Conservation (phyloP, 805 yeast species). For the Wickerhamiella shivajii region DNA sequence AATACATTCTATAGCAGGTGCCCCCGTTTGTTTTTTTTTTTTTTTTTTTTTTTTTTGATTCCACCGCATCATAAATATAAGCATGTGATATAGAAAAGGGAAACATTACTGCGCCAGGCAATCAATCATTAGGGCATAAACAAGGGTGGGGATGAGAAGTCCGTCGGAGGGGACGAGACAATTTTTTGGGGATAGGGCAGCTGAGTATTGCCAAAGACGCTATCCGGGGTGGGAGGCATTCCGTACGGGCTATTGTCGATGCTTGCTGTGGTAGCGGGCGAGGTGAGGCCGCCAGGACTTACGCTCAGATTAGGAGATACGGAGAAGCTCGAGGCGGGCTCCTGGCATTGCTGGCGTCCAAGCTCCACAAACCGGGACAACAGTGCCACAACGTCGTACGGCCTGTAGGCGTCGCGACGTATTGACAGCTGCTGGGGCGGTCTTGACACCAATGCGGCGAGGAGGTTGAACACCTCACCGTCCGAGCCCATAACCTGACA, state of each 20-base stretch:
- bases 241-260: conserved; percentile 1
- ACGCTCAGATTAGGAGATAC: conserved; percentile 4
- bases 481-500: conserved; percentile 8
- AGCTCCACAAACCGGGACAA: conserved; percentile 6
- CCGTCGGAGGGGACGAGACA: no score
- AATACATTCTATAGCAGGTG: no score
- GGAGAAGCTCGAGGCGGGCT: neutral
- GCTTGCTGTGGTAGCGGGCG: conserved; percentile 7
- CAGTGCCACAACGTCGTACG: conserved; percentile 5
- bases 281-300: conserved; percentile 1
- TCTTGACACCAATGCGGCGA: conserved; percentile 14
- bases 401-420: conserved; percentile 1
- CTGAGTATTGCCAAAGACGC: no score
- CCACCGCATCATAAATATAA: no score
- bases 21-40: no score
- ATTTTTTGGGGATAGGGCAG: no score
- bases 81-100: no score
- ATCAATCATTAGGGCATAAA: no score
- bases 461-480: conserved; percentile 18
- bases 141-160: no score
- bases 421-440: conserved; percentile 13
- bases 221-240: neutral
- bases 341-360: neutral
- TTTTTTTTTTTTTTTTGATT: no score
- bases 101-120: no score